Base-by-base conservation (phyloP, 345 rosid species). In the Gynandropsis gynandra region DNA sequence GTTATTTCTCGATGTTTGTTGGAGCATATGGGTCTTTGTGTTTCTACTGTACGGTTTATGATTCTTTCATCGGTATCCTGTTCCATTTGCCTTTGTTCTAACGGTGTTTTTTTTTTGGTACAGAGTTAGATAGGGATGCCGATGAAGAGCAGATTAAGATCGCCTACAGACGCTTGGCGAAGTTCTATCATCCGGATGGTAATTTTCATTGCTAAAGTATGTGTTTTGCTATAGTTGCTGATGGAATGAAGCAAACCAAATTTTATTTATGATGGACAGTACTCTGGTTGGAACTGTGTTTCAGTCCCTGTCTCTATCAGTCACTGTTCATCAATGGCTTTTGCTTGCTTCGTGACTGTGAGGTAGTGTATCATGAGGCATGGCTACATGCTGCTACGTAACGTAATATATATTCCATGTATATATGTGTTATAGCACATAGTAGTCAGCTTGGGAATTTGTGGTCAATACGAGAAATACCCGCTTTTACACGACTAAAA, bases 131-230 rank as follows among this genome's bases (percentile, higher is more conserved):
- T 54, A 67, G 86, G 63, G 77, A 73, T 70, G 98, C 88, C 21
- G 92, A 75, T 53, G 98, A 82, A 14, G 95, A 84, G 52, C 74
- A 84, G 74, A 82, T 92, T 52, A 92, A 92, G 73, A 46, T 77
- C 21, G 93, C 96, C 1, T 92, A 84, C 50, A 76, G 96, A 69
- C 72, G 96, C 50, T 70, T 87, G 76, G 98, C 96, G 50, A 92
- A 90, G 49, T 87, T 63, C 63, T 92, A 82, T 66, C 98, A 92
- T 63, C 98, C 98, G 0, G 98, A 92, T 78, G 96, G 98, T 90
- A 73, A 45, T 18, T 50, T 29, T 37, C 13, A 36, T n/a, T 36
- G 11, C 40, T 36, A 24, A 24, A 24, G 5, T 24, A 2, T 24
- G 29, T 24, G 29, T 7, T 36, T 4, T 36, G 0, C 40, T 36